Base-by-base conservation (phyloP, 352 stramenopile species). In the Globisporangium spiculum region DNA sequence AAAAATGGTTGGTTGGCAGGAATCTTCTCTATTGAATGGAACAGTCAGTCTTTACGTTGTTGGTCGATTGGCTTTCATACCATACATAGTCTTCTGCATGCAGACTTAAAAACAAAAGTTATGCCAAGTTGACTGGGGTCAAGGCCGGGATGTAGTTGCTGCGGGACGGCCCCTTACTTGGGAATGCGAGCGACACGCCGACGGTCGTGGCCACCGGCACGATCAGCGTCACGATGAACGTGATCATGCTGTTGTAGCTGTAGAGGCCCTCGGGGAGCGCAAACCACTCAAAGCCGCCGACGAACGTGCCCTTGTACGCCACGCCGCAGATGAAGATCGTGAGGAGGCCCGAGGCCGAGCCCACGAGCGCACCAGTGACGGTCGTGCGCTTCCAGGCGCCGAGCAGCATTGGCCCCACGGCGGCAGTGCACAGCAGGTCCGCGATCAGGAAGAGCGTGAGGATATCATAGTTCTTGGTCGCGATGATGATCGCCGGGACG, bases 221-320 rank as follows among this genome's bases (percentile, higher is more conserved):
- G 55, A 92, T 68, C 9, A 92, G 73, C 20, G 81, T 79, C 30
- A 89, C 66, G 65, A 94, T 83, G 76, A 94, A 94, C 9, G 85
- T 92, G 67, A 92, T 77, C 84, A 94, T 92, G 61, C 81, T 92
- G 77, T 82, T 87, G 56, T 72, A 72, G 63, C 81, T 88, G 74
- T 92, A 94, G 24, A 92, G 79, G 20, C 84, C 84, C 56, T 94
- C 86, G 0, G 84, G 84, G 52, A 94, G 66, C 18, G 77, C 77
- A 56, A 94, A 94, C 84, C 82, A 91, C 67, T 90, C 79, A 63
- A 94, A 91, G 32, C 81, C 86, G 24, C 81, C 86, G n/a, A 92
- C 69, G 63, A 92, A 91, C 55, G 81, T 81, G 32, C 81, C 81
- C 44, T 87, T 75, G 56, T 79, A 73, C 54, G 82, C 79, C 20